Base-by-base conservation (phyloP, 163 green algal genomes). In the Volvox carteri region DNA sequence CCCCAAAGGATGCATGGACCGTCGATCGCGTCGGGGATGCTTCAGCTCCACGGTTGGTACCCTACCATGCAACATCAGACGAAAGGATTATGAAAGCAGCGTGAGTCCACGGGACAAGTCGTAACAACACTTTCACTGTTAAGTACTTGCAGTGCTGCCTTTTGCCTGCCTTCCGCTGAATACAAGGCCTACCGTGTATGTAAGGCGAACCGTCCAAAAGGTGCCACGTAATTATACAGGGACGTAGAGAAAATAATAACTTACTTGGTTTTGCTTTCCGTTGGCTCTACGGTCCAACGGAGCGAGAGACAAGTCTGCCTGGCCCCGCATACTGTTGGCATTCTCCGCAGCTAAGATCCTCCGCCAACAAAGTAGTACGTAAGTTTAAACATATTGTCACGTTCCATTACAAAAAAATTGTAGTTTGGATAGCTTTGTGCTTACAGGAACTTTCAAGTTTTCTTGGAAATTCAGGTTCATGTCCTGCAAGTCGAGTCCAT, bases 281-380 rank as follows among this genome's bases (percentile, higher is more conserved):
- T 56, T 73, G 37, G 21, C 18, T 50, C 58, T 74, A 37, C 78
- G 46, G 14, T 88, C 81, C 12, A 88, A 70, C 16, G 81, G 81
- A 56, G 52, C 81, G 12, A 88, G 67, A 58, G 35, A 78, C 19
- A 88, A 42, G 46, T 88, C 77, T n/a, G 77, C 39, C 52, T 37
- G n/a, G 25, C 35, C 33, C 52, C 77, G 54, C 77, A 85, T 85
- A 70, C 14, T 28, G 52, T 77, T 65, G 28, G 54, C 54, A 65
- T 78, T 80, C 73, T 80, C 70, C 30, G 18, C 60, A 39, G 4
- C 18, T 39, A 75, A 75, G 54, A 19, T 12, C 54, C 28, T 23
- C 54, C 28, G 25, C 54, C 6, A 23, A 8, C 54, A 65, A 65
- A 65, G n/a, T n/a, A n/a, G n/a, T n/a, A n/a, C n/a, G n/a, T n/a